Percentiles rank a stretch among this genome's conserved stretches.
Evolutionary conservation across 192 early-diverging fungal genomes (phyloP).

Genomic region (Coemansia sp.): DNA sequence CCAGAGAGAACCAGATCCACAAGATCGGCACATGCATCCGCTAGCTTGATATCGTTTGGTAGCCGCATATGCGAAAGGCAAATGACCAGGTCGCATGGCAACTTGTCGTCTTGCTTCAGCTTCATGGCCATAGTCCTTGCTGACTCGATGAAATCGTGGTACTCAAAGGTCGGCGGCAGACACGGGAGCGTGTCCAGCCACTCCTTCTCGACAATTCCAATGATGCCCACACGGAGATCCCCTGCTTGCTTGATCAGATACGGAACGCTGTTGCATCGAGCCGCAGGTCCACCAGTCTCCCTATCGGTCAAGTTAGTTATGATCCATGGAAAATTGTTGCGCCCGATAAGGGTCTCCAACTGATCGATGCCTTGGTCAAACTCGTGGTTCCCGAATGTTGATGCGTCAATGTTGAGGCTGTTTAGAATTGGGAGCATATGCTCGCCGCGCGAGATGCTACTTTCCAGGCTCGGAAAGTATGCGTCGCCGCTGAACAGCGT

Average conservation of each 20-base stretch:
- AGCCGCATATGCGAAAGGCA: slow-evolving; percentile 76
- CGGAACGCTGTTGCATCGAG: slow-evolving; percentile 23
- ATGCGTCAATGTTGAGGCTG: slow-evolving; percentile 59
- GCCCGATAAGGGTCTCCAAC: slow-evolving; percentile 50
- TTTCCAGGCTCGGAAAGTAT: slow-evolving; percentile 70
- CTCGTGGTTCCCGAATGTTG: slow-evolving; percentile 74
- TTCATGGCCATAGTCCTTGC: slow-evolving; percentile 44
- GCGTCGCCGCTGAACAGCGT: slow-evolving; percentile 69
- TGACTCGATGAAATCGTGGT: slow-evolving; percentile 60
- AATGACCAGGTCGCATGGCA: slow-evolving; percentile 65
- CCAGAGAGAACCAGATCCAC: slow-evolving; percentile 74
- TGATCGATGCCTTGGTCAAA: slow-evolving; percentile 70
- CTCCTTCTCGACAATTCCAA: slow-evolving; percentile 73
- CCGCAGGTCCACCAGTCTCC: slow-evolving; percentile 34
- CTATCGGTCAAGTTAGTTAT: slow-evolving; percentile 65
- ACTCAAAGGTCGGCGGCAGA: slow-evolving; percentile 60
- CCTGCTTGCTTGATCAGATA: slow-evolving; percentile 55
- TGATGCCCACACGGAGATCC: slow-evolving; percentile 63
- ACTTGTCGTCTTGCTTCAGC: slow-evolving; percentile 28
- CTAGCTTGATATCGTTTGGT: slow-evolving; percentile 67
- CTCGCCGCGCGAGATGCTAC: slow-evolving; percentile 63
- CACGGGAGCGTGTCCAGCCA: slow-evolving; percentile 71
- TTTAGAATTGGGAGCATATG: slow-evolving; percentile 70
- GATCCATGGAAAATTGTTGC: slow-evolving; percentile 73
- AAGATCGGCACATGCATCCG: slow-evolving; percentile 51